Percentiles rank a stretch among this genome's conserved stretches.
phyloP scores from a whole-genome alignment of 2,329 filamentous ascomycete genomes.

The Phialemoniopsis sp. region DNA sequence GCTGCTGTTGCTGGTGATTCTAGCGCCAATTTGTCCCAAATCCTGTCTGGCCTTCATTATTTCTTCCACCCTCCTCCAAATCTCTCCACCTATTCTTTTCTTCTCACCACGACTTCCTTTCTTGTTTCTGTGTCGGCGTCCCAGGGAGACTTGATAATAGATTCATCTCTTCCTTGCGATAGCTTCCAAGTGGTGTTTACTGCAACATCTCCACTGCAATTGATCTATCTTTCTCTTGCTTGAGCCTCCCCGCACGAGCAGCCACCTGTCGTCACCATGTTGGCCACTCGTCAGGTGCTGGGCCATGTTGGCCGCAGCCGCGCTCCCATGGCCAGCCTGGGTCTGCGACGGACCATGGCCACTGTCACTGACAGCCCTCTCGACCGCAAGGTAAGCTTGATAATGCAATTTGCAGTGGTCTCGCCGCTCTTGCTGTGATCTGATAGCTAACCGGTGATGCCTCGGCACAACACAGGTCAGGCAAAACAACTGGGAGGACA shows the following conservation, averaged over 20 bases:
- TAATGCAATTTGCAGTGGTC: too few relatives aligned
- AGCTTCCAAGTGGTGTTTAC: constrained; percentile 13
- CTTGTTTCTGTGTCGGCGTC: constrained; percentile 15
- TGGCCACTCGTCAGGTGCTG: constrained; percentile 68
- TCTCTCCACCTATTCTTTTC: constrained; percentile 29
- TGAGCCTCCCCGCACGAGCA: constrained; percentile 9
- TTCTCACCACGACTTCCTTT: constrained; percentile 8
- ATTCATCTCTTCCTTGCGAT: constrained; percentile 22
- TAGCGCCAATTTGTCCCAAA: constrained; percentile 2
- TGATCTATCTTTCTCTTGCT: constrained; percentile 17
- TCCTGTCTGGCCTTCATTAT: constrained; percentile 2
- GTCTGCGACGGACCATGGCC: constrained; percentile 68
- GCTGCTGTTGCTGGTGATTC: not conserved
- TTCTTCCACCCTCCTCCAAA: constrained; percentile 9
- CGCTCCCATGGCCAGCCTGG: constrained; percentile 52
- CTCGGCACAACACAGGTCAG: constrained; percentile 52
- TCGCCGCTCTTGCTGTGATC: constrained; percentile 2
- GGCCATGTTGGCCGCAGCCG: constrained; percentile 60
- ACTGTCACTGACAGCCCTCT: constrained; percentile 83
- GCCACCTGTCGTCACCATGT: constrained; percentile 45
- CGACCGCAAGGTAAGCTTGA: constrained; percentile 72
- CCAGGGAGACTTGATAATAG: constrained; percentile 13
- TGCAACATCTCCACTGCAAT: constrained; percentile 27
- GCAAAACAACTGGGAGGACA: constrained; percentile 95
- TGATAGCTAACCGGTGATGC: constrained; percentile 13